phyloP scores from a whole-genome alignment of 1,284 basidiomycete species.

The Melanopsichium pennsylvanicum region DNA sequence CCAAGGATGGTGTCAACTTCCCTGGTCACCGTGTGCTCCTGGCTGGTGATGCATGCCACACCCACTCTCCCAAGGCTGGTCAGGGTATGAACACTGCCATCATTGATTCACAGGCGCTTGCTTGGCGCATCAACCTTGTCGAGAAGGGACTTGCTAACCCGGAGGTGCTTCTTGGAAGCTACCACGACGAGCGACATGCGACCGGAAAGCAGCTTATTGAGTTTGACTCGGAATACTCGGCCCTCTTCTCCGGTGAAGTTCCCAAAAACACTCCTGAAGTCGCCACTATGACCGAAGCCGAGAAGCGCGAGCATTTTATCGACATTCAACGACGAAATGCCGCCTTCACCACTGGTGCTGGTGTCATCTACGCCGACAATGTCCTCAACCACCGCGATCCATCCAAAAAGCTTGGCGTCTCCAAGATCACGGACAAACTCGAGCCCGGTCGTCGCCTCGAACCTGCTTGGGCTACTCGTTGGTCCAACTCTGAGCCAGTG shows the following conservation, averaged over 20 bases:
- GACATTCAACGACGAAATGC: slow-evolving; percentile 58
- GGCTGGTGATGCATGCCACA: slow-evolving; percentile 68
- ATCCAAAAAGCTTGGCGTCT: slow-evolving; percentile 38
- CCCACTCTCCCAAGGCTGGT: slow-evolving; percentile 67
- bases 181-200: slow-evolving; percentile 66
- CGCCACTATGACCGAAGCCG: slow-evolving; percentile 43
- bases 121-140: slow-evolving; percentile 67
- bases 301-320: slow-evolving; percentile 59
- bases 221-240: slow-evolving; percentile 67
- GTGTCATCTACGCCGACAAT: slow-evolving; percentile 56
- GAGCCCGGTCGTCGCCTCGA: slow-evolving; percentile 50
- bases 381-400: slow-evolving; percentile 58
- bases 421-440: slow-evolving; percentile 41
- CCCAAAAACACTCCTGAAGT: slow-evolving; percentile 58
- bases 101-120: slow-evolving; percentile 67
- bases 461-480: slow-evolving; percentile 71
- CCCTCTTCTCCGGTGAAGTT: slow-evolving; percentile 65
- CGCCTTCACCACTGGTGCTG: slow-evolving; percentile 61
- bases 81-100: slow-evolving; percentile 68
- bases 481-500: slow-evolving; percentile 73
- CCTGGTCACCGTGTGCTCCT: slow-evolving; percentile 65
- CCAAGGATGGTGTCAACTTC: slow-evolving; percentile 25
- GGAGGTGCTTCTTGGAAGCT: slow-evolving; percentile 64
- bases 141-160: slow-evolving; percentile 67
- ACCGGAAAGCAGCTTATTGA: slow-evolving; percentile 67